Evolutionary conservation across 371 early-diverging fungal genomes (phyloP).

Genomic region (Mucor indicus): DNA sequence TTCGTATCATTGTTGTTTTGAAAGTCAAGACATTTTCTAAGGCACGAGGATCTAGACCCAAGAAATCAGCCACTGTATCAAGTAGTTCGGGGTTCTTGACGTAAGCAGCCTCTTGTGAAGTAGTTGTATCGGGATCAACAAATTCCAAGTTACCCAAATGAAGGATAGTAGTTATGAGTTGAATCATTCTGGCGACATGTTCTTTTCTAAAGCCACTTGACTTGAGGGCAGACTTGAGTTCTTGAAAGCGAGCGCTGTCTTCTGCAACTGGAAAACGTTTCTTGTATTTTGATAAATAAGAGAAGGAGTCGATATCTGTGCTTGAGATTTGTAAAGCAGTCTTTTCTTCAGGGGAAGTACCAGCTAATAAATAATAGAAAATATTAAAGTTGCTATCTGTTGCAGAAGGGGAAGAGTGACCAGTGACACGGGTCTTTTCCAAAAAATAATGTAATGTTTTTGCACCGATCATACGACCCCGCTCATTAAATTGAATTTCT

Average conservation of each 20-base stretch:
- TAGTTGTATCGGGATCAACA: slow-evolving; percentile 52
- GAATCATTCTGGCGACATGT: slow-evolving; percentile 78
- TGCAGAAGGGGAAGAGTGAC: slow-evolving; percentile 24
- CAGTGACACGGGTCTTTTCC: slow-evolving; percentile 77
- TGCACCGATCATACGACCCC: slow-evolving; percentile 52
- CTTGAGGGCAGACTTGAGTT: slow-evolving; percentile 76
- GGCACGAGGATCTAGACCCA: slow-evolving; percentile 79
- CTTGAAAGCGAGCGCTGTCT: slow-evolving; percentile 54
- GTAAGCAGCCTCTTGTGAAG: slow-evolving; percentile 65
- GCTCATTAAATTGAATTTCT: slow-evolving; percentile 85
- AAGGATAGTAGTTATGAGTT: slow-evolving; percentile 85
- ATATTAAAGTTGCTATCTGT: slow-evolving; percentile 87
- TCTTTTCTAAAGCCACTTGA: slow-evolving; percentile 77
- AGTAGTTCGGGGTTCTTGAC: slow-evolving; percentile 78
- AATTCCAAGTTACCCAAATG: slow-evolving; percentile 90
- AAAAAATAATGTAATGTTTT: slow-evolving; percentile 90
- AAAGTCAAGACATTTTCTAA: slow-evolving; percentile 85
- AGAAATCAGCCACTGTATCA: slow-evolving; percentile 77
- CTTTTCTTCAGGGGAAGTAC: slow-evolving; percentile 40
- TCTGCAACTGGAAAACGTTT: slow-evolving; percentile 20
- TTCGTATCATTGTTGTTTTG: slow-evolving; percentile 76
- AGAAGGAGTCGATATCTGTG: slow-evolving; percentile 15
- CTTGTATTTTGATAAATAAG: slow-evolving; percentile 18
- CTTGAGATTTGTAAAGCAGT: slow-evolving; percentile 20
- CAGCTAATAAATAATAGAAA: slow-evolving; percentile 81